phyloP scores from a whole-genome alignment of 2,329 filamentous ascomycete species.

The Arthrobotrys musiformis region DNA sequence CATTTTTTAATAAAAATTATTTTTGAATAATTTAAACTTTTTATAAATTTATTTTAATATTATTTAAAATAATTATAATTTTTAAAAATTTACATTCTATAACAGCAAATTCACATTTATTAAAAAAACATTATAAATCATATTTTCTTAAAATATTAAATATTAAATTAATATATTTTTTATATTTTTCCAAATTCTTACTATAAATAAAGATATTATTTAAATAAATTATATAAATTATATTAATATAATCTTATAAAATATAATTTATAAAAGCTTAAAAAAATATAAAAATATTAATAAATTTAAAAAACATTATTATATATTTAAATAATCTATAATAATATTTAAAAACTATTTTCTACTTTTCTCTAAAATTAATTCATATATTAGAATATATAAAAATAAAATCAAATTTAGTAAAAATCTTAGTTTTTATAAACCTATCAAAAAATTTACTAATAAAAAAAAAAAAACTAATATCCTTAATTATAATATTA shows the following conservation, averaged over 20 bases:
- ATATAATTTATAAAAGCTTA: neutral
- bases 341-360: too few species aligned
- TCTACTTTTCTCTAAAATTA: constrained; percentile 36
- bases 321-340: too few species aligned
- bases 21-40: constrained; percentile 8
- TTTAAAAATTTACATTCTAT: constrained; percentile 1
- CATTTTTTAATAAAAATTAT: constrained; percentile 1
- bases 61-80: constrained; percentile 2
- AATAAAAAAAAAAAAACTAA: constrained; percentile 1
- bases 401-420: constrained; percentile 33
- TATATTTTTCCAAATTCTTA: neutral
- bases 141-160: neutral
- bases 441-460: constrained; percentile 25
- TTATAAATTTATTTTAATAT: constrained; percentile 4
- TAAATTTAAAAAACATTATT: too few species aligned
- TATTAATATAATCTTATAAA: neutral
- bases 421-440: constrained; percentile 27
- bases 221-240: too few species aligned
- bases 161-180: neutral
- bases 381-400: constrained; percentile 44
- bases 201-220: neutral
- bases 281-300: constrained; percentile 16
- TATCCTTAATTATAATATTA: neutral
- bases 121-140: neutral
- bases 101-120: constrained; percentile 7